Conservation (phyloP, 208 protist species). For the Novymonas esmeraldas region DNA sequence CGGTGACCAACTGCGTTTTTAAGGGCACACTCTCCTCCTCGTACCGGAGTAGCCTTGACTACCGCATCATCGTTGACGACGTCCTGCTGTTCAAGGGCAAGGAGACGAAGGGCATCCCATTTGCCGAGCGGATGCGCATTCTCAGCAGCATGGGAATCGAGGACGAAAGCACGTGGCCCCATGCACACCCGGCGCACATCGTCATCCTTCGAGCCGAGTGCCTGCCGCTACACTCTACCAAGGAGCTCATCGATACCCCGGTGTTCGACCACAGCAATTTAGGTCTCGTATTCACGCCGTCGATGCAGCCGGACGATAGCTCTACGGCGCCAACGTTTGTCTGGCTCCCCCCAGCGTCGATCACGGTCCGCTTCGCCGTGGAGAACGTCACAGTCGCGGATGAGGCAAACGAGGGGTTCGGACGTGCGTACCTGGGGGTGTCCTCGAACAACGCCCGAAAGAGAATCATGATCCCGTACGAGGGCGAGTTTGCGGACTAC, state of each 20-base stretch:
- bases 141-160: constrained; percentile 63
- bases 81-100: constrained; percentile 67
- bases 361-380: constrained; percentile 58
- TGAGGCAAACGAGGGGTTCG: constrained; percentile 41
- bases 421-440: constrained; percentile 46
- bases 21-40: constrained; percentile 62
- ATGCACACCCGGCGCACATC: constrained; percentile 51
- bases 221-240: constrained; percentile 34
- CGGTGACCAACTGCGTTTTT: constrained; percentile 59
- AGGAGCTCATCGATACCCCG: constrained; percentile 37
- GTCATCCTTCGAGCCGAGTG: constrained; percentile 66
- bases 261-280: constrained; percentile 56
- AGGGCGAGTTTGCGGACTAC: constrained; percentile 77
- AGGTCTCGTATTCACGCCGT: constrained; percentile 67
- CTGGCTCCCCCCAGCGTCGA: constrained; percentile 58
- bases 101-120: constrained; percentile 52
- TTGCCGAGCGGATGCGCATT: constrained; percentile 62
- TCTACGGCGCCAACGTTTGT: constrained; percentile 32
- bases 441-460: constrained; percentile 34
- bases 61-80: constrained; percentile 79
- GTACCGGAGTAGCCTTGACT: constrained; percentile 53
- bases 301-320: constrained; percentile 23
- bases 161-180: constrained; percentile 70
- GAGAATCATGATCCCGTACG: constrained; percentile 49
- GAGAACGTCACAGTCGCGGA: constrained; percentile 35